phyloP scores from a whole-genome alignment of 2,329 filamentous ascomycete species.

The Didymella exigua region DNA sequence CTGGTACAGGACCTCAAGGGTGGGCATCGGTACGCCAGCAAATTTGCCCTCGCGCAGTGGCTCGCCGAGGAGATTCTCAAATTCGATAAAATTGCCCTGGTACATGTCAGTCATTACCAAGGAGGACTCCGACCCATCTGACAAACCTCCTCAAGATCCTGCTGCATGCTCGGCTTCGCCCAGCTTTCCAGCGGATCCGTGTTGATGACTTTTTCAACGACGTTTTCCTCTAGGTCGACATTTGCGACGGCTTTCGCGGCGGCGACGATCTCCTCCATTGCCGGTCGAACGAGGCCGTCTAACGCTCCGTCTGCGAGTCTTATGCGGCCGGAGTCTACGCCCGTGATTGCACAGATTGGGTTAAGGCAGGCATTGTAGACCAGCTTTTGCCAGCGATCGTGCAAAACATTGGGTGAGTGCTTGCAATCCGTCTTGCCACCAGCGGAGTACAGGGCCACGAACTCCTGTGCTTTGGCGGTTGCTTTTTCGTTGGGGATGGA shows the following conservation, averaged over 20 bases:
- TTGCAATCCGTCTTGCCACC: slow-evolving; percentile 53
- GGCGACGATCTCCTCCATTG: slow-evolving; percentile 59
- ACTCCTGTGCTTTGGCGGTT: slow-evolving; percentile 48
- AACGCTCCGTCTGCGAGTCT: slow-evolving; percentile 54
- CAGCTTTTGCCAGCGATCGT: slow-evolving; percentile 58
- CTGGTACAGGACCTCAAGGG: slow-evolving; percentile 56
- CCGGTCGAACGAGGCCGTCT: slow-evolving; percentile 57
- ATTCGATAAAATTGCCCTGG: slow-evolving; percentile 61
- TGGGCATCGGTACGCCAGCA: slow-evolving; percentile 58
- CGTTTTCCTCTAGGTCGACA: slow-evolving; percentile 50
- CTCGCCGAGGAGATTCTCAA: slow-evolving; percentile 63
- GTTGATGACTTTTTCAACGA: slow-evolving; percentile 55
- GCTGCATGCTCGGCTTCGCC: slow-evolving; percentile 61
- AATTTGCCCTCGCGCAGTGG: slow-evolving; percentile 59
- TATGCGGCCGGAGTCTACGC: slow-evolving; percentile 59
- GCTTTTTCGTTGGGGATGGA: slow-evolving; percentile 30
- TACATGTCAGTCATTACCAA: background rate
- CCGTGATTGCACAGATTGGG: slow-evolving; percentile 58
- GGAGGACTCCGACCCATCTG: background rate
- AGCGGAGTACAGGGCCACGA: slow-evolving; percentile 56
- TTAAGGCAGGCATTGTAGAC: slow-evolving; percentile 60
- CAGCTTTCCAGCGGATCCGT: slow-evolving; percentile 57
- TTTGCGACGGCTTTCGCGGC: slow-evolving; percentile 54
- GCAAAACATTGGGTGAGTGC: slow-evolving; percentile 52
- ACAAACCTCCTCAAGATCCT: slow-evolving; percentile 57